These are phyloP conservation scores for Syzygium syzygioides DNA, from an alignment of 441 rosid species.

Conservation along the genomic window DNA sequence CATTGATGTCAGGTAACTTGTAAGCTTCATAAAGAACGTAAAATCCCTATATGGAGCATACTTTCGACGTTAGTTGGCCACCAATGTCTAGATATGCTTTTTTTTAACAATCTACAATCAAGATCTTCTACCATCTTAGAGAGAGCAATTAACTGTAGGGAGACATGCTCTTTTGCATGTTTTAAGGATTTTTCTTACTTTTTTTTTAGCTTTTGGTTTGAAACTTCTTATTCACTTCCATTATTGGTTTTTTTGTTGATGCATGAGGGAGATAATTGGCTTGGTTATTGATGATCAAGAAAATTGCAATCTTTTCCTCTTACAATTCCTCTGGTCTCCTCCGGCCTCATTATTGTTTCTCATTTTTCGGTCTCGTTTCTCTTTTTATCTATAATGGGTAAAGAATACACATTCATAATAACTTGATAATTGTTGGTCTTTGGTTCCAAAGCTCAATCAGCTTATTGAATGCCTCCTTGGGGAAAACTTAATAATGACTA, in stretches of 20 bases:
- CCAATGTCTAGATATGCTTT: background rate
- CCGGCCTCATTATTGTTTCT: background rate
- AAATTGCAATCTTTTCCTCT: background rate
- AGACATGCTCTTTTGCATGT: background rate
- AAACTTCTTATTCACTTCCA: background rate
- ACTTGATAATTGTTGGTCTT: background rate
- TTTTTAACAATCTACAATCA: background rate
- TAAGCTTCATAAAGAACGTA: background rate
- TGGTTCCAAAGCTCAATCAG: background rate
- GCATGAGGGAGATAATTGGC: background rate
- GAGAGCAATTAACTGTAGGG: background rate
- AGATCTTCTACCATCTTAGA: background rate
- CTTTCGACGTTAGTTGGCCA: background rate
- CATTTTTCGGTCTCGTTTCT: background rate
- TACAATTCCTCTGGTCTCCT: background rate
- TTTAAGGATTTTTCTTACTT: background rate
- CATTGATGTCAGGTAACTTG: slow-evolving; percentile 47
- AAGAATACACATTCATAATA: background rate
- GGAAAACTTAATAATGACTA: background rate
- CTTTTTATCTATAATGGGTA: background rate
- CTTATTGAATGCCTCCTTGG: background rate
- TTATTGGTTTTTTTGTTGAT: background rate
- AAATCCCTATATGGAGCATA: background rate
- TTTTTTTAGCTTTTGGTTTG: background rate
- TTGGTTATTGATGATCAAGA: background rate